A percentile compares a stretch with the other conserved stretches of the same genome.
phyloP scores from a whole-genome alignment of 2,329 filamentous ascomycete species.

The Leptographium lundbergii region DNA sequence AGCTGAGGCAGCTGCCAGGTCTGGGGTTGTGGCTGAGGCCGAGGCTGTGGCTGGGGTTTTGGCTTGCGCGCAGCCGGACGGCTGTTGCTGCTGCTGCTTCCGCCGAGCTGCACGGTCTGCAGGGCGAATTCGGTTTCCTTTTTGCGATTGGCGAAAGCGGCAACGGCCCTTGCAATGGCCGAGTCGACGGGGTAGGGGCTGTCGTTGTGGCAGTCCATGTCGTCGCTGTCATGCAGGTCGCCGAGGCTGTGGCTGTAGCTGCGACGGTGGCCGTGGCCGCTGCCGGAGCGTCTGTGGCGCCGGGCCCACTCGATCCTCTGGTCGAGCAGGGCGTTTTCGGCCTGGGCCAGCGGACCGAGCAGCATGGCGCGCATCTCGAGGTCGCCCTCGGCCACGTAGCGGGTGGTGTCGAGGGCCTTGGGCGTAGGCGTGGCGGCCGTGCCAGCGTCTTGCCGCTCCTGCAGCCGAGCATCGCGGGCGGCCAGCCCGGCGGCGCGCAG shows the following conservation, averaged over 20 bases:
- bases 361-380: conserved; percentile 7
- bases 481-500: background rate
- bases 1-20: background rate
- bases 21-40: background rate
- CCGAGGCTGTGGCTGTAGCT: background rate
- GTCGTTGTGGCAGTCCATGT: background rate
- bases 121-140: background rate
- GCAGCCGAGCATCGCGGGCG: background rate
- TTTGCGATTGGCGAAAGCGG: background rate
- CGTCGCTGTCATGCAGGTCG: background rate
- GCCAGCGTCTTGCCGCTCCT: background rate
- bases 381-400: conserved; percentile 7
- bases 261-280: background rate
- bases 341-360: conserved; percentile 6
- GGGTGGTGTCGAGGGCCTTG: background rate
- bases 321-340: conserved; percentile 10
- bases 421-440: background rate
- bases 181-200: background rate
- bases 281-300: background rate
- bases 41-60: background rate
- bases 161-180: background rate
- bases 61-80: background rate
- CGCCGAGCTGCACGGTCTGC: background rate
- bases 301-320: background rate
- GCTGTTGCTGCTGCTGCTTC: background rate